These are phyloP conservation scores for Croton setiger DNA, from an alignment of 441 rosid species.

Conservation along the genomic window DNA sequence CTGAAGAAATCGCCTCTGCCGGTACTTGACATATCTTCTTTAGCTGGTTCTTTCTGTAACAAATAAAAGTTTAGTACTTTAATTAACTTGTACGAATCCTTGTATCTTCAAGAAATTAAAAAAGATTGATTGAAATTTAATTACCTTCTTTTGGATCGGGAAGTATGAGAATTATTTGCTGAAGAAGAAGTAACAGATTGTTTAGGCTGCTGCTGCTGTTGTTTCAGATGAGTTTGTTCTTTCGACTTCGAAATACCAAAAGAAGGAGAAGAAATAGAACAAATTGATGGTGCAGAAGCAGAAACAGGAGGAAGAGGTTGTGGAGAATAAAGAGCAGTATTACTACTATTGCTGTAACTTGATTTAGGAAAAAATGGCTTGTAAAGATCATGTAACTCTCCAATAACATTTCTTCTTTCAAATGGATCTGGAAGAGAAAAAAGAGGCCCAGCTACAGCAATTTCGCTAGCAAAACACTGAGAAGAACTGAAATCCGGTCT, in stretches of 20 bases:
- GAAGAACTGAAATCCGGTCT: conserved; percentile 23
- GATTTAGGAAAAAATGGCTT: conserved; percentile 56
- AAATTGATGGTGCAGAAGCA: no score
- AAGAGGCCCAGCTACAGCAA: conserved; percentile 8
- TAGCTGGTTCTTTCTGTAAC: conserved; percentile 61
- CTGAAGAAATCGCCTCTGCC: no score
- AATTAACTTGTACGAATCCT: not conserved
- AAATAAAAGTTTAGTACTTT: conserved; percentile 10
- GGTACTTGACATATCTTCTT: conserved; percentile 86
- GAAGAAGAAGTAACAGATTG: conserved; percentile 37
- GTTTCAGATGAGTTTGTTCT: conserved; percentile 24
- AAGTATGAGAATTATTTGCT: conserved; percentile 37
- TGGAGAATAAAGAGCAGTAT: conserved; percentile 28
- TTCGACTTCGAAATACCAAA: conserved; percentile 26
- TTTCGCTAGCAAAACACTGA: conserved; percentile 20
- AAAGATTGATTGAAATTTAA: not conserved
- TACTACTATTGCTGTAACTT: no score
- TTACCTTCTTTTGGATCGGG: conserved; percentile 88
- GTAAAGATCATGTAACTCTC: conserved; percentile 67
- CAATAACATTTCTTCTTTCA: conserved; percentile 35
- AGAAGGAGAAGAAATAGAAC: conserved; percentile 47
- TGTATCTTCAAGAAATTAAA: not conserved
- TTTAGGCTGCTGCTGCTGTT: conserved; percentile 31
- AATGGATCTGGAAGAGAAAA: conserved; percentile 34
- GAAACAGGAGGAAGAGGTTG: no score